Evolutionary conservation across 2,329 filamentous ascomycete species (phyloP).

Genomic region (Alternaria rosae): DNA sequence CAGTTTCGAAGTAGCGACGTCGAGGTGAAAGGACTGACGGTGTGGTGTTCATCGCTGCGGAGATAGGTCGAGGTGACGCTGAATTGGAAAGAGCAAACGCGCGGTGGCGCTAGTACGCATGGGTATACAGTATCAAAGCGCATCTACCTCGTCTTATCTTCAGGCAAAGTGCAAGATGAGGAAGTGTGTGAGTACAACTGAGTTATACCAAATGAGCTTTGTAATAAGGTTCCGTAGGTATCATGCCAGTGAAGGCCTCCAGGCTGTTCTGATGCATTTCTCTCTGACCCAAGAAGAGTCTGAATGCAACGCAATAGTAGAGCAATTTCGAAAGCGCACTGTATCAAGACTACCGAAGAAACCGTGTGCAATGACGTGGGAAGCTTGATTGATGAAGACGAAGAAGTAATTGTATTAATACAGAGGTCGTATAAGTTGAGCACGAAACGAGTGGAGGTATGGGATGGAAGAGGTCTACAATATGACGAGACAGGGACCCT

Average conservation of each 20-base stretch:
- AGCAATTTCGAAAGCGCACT: not conserved
- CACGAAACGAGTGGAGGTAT: not conserved
- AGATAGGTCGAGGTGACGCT: slow-evolving; percentile 7
- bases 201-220: not conserved
- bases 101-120: not conserved
- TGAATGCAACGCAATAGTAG: not conserved
- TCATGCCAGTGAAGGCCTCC: not conserved
- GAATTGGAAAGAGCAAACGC: slow-evolving; percentile 9
- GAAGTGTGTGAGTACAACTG: not conserved
- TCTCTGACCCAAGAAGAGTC: not conserved
- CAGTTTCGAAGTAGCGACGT: not conserved
- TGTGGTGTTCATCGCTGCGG: not conserved
- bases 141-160: not conserved
- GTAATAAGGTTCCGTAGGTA: not conserved
- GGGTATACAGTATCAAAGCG: not conserved
- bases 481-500: not conserved
- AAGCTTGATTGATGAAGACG: not conserved
- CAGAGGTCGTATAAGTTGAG: not conserved
- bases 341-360: not conserved
- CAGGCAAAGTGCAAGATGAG: not conserved
- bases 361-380: not conserved
- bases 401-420: not conserved
- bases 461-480: not conserved
- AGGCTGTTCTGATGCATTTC: not conserved
- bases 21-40: not conserved